phyloP scores from a whole-genome alignment of 2,329 filamentous ascomycete genomes.

The Biscogniauxia marginata region DNA sequence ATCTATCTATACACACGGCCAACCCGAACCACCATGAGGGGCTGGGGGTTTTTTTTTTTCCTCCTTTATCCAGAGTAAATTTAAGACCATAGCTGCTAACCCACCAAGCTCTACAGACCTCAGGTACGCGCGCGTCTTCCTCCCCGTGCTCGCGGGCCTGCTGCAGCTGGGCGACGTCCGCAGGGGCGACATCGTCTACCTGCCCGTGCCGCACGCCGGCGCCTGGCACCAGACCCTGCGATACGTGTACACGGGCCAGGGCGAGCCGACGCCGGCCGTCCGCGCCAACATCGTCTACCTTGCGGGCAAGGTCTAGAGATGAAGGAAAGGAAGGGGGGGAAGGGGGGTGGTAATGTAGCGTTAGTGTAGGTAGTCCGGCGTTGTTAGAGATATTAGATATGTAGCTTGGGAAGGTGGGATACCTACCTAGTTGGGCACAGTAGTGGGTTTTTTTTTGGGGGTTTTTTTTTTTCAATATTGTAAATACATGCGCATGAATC shows the following conservation, averaged over 20 bases:
- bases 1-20: neutral
- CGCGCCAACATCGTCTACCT: conserved; percentile 55
- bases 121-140: conserved; percentile 44
- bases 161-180: conserved; percentile 53
- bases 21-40: no score
- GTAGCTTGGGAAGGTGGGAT: no score
- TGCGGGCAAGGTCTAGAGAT: conserved; percentile 46
- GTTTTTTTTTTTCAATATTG: no score
- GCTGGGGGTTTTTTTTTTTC: no score
- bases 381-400: no score
- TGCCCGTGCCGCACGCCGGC: conserved; percentile 56
- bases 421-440: no score
- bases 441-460: no score
- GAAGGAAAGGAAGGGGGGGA: no score
- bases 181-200: conserved; percentile 53
- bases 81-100: neutral
- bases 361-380: no score
- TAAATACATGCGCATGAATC: no score
- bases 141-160: conserved; percentile 55
- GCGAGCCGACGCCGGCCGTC: conserved; percentile 44
- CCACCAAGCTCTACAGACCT: conserved; percentile 41
- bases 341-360: no score
- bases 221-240: conserved; percentile 55
- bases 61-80: neutral
- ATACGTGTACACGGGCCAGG: conserved; percentile 54